Conservation (phyloP, 2,329 filamentous ascomycete species). For the Metarhizium guizhouense region DNA sequence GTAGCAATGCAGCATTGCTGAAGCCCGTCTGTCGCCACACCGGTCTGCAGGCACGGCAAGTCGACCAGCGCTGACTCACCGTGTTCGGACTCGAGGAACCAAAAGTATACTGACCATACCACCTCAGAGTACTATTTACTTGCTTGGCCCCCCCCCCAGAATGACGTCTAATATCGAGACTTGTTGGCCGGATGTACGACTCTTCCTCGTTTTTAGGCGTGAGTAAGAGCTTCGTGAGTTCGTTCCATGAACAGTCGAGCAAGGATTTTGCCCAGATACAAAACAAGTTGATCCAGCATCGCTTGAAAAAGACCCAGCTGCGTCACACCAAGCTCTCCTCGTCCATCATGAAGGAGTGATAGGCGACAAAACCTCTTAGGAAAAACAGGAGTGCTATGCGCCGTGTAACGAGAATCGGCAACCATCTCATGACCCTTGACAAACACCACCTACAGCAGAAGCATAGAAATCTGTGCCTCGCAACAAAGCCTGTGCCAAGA, state of each 20-base stretch:
- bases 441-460: constrained; percentile 1
- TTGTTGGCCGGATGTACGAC: background rate
- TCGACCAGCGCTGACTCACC: constrained; percentile 3
- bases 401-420: constrained; percentile 1
- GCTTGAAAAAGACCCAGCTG: background rate
- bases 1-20: constrained; percentile 1
- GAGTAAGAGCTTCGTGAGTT: background rate
- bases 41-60: constrained; percentile 5
- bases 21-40: constrained; percentile 4
- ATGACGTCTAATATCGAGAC: background rate
- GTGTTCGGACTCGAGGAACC: background rate
- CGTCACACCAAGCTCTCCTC: background rate
- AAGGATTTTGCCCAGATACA: background rate
- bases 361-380: background rate
- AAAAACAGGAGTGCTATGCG: background rate
- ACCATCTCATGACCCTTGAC: background rate
- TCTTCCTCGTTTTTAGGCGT: background rate
- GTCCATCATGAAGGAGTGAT: background rate
- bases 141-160: background rate
- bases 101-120: background rate
- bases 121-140: background rate
- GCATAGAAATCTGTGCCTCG: background rate
- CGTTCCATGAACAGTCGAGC: background rate
- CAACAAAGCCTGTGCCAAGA: background rate
- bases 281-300: background rate